phyloP scores from a whole-genome alignment of 2,329 filamentous ascomycete genomes.

The Orbilia ellipsospora region DNA sequence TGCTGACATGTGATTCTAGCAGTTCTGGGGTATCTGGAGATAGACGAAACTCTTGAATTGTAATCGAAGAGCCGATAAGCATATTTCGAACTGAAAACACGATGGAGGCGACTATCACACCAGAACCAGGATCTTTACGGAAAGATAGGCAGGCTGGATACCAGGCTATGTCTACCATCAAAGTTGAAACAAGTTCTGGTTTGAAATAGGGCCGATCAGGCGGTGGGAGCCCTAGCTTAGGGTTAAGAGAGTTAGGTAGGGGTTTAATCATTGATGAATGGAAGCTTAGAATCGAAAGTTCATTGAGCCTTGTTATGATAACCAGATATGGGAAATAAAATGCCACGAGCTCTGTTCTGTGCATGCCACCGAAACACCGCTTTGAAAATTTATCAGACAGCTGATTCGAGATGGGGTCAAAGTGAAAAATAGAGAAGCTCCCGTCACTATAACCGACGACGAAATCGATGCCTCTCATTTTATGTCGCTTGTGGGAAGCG shows the following conservation, averaged over 20 bases:
- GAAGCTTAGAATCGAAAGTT: conserved; percentile 33
- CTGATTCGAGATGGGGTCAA: conserved; percentile 9
- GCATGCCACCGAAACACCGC: conserved; percentile 19
- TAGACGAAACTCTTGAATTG: conserved; percentile 59
- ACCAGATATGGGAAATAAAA: conserved; percentile 41
- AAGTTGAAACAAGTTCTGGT: conserved; percentile 14
- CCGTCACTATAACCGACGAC: conserved; percentile 33
- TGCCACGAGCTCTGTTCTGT: conserved; percentile 31
- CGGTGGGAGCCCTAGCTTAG: conserved; percentile 3
- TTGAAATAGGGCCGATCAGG: conserved; percentile 13
- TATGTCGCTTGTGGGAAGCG: conserved; percentile 11
- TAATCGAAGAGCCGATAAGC: conserved; percentile 31
- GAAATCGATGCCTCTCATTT: conserved; percentile 37
- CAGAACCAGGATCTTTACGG: conserved; percentile 17
- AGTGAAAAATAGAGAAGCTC: conserved; percentile 30
- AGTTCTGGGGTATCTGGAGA: conserved; percentile 40
- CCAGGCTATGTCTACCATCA: conserved; percentile 34
- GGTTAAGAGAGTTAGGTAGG: no score
- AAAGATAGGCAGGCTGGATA: conserved; percentile 41
- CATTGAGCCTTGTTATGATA: conserved; percentile 36
- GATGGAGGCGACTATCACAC: conserved; percentile 25
- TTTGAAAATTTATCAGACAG: conserved; percentile 41
- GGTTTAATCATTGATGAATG: conserved; percentile 24
- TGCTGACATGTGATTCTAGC: conserved; percentile 19
- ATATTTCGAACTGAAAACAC: conserved; percentile 43